Evolutionary conservation across 1,284 basidiomycete genomes (phyloP), one percentile per base, ranked within the genome.

Genomic region (Puccinia polysora): DNA sequence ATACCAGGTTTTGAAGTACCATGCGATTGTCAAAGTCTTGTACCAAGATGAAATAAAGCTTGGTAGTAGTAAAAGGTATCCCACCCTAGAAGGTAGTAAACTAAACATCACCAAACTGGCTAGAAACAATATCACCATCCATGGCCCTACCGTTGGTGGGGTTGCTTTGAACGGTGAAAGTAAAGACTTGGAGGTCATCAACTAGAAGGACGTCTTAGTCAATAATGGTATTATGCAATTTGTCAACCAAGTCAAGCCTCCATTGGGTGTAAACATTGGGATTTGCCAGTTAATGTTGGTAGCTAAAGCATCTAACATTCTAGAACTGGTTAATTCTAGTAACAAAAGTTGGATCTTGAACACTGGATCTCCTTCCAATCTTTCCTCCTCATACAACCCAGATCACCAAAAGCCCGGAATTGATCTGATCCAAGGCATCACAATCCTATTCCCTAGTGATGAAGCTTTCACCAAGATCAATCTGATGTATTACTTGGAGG

Each of bases 201-300:
- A 79, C 20, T 77, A 79, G 28, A 75, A 75, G 1, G 86, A 97
- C 78, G 82, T 86, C 43, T 84, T 91, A 67, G 95, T 94, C 0
- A 83, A 86, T 75, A 97, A 93, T 1, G 95, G 96, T 15, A 91
- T 90, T 23, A 85, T 97, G 56, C 95, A 98, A 79, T 88, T 91
- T 76, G 83, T 97, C 67, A 90, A 96, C 79, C 79, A 80, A 10
- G 85, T 98, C 40, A 84, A 94, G 76, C 85, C 97, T 56, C 96
- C 96, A 18, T 86, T 91, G n/a, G 87, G 88, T 4, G 86, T 97
- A 30, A 83, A 90, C 56, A 82, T 98, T 67, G 91, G 88, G 4
- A 83, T 94, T 32, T 88, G 86, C n/a, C 96, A 97, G 80, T 84
- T 98, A 25, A 84, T 94, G 75, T 87, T 86, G 76, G 94, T 93